Percentiles rank a stretch among this genome's conserved stretches.
phyloP scores from a whole-genome alignment of 2,329 filamentous ascomycete genomes.

The Calonectria henricotiae region DNA sequence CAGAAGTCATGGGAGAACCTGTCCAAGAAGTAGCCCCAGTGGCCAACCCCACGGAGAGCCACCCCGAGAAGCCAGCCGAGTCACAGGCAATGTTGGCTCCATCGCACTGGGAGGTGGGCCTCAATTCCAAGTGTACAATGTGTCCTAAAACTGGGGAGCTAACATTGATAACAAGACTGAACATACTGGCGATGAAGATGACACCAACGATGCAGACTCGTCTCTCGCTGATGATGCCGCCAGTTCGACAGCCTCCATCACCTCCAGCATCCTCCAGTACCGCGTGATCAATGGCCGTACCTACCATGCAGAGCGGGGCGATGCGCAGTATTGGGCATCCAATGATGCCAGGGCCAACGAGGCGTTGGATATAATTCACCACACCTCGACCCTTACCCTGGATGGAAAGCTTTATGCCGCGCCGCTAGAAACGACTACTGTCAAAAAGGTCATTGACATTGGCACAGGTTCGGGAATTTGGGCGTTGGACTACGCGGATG shows the following conservation, averaged over 20 bases:
- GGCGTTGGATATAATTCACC: constrained; percentile 15
- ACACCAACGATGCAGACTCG: neutral
- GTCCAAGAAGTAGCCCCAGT: neutral
- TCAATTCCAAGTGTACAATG: neutral
- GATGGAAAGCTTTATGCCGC: constrained; percentile 13
- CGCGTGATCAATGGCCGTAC: constrained; percentile 9
- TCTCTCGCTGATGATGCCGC: neutral
- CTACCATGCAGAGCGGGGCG: constrained; percentile 2
- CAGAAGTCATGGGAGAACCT: neutral
- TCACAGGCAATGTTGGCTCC: neutral
- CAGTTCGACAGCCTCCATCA: constrained; percentile 12
- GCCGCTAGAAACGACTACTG: neutral
- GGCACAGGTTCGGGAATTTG: constrained; percentile 12
- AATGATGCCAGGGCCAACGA: constrained; percentile 17
- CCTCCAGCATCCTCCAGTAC: constrained; percentile 7
- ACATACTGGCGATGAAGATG: neutral
- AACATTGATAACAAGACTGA: neutral
- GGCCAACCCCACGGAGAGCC: neutral
- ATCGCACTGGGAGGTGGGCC: constrained; percentile 6
- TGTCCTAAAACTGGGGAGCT: neutral
- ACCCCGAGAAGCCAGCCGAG: neutral
- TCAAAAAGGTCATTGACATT: neutral
- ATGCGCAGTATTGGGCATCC: constrained; percentile 2
- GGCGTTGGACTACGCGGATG: constrained; percentile 8
- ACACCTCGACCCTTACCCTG: neutral